A percentile compares a stretch with the other conserved stretches of the same genome.
Evolutionary conservation across 1,284 basidiomycete genomes (phyloP).

Genomic region (Thelephora terrestris): DNA sequence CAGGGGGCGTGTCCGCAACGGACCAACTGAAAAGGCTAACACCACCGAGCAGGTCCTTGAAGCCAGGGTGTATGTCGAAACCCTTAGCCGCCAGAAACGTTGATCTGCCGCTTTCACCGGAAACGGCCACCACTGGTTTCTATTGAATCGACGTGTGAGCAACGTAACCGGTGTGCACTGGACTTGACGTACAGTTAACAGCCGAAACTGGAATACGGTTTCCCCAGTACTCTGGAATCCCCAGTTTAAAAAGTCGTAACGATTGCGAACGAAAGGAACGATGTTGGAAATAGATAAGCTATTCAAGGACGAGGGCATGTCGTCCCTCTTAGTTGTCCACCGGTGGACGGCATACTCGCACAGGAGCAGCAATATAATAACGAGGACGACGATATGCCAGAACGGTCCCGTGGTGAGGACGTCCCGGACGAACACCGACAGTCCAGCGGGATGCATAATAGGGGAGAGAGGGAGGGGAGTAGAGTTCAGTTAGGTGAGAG

Average conservation of each 20-base stretch:
- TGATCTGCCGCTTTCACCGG: slow-evolving; percentile 57
- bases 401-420: too few relatives aligned
- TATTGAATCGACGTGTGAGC: slow-evolving; percentile 17
- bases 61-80: slow-evolving; percentile 65
- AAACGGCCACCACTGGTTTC: slow-evolving; percentile 62
- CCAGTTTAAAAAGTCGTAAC: slow-evolving; percentile 61
- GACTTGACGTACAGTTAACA: slow-evolving; percentile 40
- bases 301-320: slow-evolving; percentile 39
- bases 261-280: slow-evolving; percentile 51
- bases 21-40: slow-evolving; percentile 29
- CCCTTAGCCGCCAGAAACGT: slow-evolving; percentile 57
- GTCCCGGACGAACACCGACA: too few relatives aligned
- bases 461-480: too few relatives aligned
- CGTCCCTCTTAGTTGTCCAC: too few relatives aligned
- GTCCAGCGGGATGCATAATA: too few relatives aligned
- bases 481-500: too few relatives aligned
- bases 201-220: slow-evolving; percentile 53
- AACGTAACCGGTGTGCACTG: slow-evolving; percentile 10
- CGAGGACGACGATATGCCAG: too few relatives aligned
- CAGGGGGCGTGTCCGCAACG: background rate
- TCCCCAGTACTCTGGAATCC: slow-evolving; percentile 57
- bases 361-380: too few relatives aligned
- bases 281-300: slow-evolving; percentile 45
- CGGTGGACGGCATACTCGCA: too few relatives aligned
- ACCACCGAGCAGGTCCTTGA: slow-evolving; percentile 64